These are phyloP conservation scores for Rhodamnia argentea DNA, from an alignment of 345 rosid genomes.

Conservation along the genomic window DNA sequence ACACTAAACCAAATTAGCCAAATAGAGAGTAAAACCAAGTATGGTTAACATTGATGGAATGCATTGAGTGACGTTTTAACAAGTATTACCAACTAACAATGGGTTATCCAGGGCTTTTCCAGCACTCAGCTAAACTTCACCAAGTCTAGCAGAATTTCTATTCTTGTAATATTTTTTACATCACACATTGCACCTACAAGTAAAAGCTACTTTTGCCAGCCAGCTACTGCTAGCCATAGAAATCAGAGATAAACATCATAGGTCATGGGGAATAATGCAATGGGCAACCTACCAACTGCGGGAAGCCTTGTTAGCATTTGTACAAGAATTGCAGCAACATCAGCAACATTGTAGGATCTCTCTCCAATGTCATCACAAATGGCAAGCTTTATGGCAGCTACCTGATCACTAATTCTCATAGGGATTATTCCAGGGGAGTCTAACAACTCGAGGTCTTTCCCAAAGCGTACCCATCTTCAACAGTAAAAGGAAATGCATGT, in stretches of 20 bases:
- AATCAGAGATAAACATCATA: background rate
- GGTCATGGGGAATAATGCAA: background rate
- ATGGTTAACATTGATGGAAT: background rate
- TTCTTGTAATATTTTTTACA: background rate
- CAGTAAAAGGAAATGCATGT: background rate
- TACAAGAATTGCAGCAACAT: slow-evolving; percentile 85
- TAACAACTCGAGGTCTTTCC: slow-evolving; percentile 77
- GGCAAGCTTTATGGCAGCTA: slow-evolving; percentile 91
- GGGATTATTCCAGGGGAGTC: slow-evolving; percentile 94
- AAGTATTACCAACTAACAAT: background rate
- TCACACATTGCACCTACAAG: background rate
- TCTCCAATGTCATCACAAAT: slow-evolving; percentile 97
- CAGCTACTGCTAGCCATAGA: background rate
- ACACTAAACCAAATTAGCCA: background rate
- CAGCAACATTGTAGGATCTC: slow-evolving; percentile 72
- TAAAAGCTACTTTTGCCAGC: background rate
- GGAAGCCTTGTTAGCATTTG: slow-evolving; percentile 72
- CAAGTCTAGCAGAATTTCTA: background rate
- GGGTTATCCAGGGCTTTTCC: background rate
- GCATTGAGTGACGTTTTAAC: background rate
- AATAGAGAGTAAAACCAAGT: background rate
- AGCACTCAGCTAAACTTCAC: background rate
- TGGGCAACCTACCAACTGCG: slow-evolving; percentile 34
- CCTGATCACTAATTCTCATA: slow-evolving; percentile 85
- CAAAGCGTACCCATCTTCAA: slow-evolving; percentile 63